Conservation (phyloP, 148 eudicot species). For the Vaccinium vitisidaea region DNA sequence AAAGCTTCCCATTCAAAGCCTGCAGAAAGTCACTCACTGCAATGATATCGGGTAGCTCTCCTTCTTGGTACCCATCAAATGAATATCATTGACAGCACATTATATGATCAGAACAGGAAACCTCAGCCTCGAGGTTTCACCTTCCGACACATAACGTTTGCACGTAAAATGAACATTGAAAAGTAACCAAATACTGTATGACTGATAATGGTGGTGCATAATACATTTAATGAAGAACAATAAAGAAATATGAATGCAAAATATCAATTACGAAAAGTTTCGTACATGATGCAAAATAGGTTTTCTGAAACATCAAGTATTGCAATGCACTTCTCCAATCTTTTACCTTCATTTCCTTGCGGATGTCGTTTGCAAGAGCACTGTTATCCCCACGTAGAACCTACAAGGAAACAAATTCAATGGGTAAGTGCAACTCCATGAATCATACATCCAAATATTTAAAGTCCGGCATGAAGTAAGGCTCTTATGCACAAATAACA, state of each 20-base stretch:
- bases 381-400: conserved; percentile 95
- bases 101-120: not conserved
- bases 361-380: conserved; percentile 83
- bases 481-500: too few species aligned
- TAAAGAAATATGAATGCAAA: not conserved
- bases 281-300: too few species aligned
- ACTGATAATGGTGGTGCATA: not conserved
- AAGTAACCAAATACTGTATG: not conserved
- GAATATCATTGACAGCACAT: conserved; percentile 22
- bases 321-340: not conserved
- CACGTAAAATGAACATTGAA: not conserved
- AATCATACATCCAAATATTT: too few species aligned
- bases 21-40: conserved; percentile 21
- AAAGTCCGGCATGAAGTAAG: not conserved
- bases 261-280: not conserved
- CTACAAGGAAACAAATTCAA: conserved; percentile 27
- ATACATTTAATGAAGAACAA: not conserved
- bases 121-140: not conserved
- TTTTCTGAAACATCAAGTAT: not conserved
- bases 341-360: conserved; percentile 86
- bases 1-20: conserved; percentile 84
- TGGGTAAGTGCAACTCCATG: not conserved
- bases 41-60: not conserved
- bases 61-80: not conserved
- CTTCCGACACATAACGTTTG: not conserved